Evolutionary conservation across 2,329 filamentous ascomycete genomes (phyloP), one percentile per base, ranked within the genome.

Genomic region (Ophiostoma tasmaniense): DNA sequence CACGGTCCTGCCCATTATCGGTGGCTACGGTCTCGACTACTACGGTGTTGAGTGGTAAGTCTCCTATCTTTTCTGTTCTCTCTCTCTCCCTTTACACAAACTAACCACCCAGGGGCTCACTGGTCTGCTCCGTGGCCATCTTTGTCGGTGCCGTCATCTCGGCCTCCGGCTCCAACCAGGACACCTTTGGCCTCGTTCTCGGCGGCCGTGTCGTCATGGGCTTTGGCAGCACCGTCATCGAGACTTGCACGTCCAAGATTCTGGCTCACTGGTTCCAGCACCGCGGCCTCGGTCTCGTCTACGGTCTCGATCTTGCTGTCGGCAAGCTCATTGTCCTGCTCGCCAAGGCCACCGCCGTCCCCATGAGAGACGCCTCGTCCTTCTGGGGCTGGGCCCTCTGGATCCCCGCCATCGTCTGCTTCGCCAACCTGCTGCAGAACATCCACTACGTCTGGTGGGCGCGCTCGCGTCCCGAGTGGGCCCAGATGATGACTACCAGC

Each of bases 311-410:
- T 30, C 55, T 74, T 11, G 67, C 74, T 2, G 69, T 75, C 59
- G 74, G 73, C 71, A 74, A 75, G 66, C 71, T 74, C 30, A 73
- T 75, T 33, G 73, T 74, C 1, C 70, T 75, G 4, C 66, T 72
- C 20, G 73, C 74, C 64, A 74, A 73, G 68, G 73, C 73, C 8
- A 73, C 74, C 2, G 74, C 74, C 3, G 71, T 76, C 10, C 74
- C 74, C 5, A 76, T 75, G 73, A 64, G 72, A 62, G 74, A 76
- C 42, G 73, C 72, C 5, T 68, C 74, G 5, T 69, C 70, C 0
- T 76, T 75, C 68, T 76, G 74, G 74, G 74, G 74, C 64, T 76
- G 74, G 74, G 72, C 73, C 2, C 67, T 76, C 2, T 76, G 74
- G 74, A 75, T 75, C 25, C 69, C 69, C 13, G 69, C 69, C 30